Evolutionary conservation across 2,329 filamentous ascomycete genomes (phyloP).

Genomic region (Teratosphaeria epicoccoides): DNA sequence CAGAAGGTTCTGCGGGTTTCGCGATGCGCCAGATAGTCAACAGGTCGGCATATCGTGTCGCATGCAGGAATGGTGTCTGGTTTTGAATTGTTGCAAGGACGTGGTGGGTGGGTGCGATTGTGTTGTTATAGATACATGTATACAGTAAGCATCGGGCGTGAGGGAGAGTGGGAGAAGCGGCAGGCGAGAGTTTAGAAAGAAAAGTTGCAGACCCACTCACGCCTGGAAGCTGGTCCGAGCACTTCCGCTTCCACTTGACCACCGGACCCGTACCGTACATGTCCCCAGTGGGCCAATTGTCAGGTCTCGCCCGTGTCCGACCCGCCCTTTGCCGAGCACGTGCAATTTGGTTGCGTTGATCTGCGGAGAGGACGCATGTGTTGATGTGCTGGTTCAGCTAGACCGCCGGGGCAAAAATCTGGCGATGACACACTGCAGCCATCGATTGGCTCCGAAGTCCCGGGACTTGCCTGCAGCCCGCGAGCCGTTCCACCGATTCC

Average conservation of each 20-base stretch:
- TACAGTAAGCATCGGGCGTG: not conserved
- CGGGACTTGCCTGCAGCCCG: no score
- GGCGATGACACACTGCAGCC: not conserved
- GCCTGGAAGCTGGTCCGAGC: no score
- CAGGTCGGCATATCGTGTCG: not conserved
- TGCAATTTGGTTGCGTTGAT: no score
- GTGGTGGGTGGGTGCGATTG: not conserved
- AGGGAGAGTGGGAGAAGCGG: not conserved
- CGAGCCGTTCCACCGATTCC: not conserved
- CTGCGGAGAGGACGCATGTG: no score
- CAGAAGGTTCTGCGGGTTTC: not conserved
- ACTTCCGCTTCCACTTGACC: no score
- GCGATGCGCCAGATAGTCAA: constrained; percentile 2
- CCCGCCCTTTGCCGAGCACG: no score
- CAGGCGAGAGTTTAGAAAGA: not conserved
- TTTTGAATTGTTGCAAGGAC: no score
- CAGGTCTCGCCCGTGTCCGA: not conserved
- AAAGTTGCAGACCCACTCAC: no score
- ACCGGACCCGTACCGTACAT: no score
- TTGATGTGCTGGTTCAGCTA: no score
- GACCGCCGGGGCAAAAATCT: no score
- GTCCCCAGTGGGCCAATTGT: not conserved
- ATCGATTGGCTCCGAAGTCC: not conserved
- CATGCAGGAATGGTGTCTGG: no score
- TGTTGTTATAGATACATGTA: not conserved